Conservation (phyloP, 768 basidiomycete species). For the Kwoniella heveanensis region DNA sequence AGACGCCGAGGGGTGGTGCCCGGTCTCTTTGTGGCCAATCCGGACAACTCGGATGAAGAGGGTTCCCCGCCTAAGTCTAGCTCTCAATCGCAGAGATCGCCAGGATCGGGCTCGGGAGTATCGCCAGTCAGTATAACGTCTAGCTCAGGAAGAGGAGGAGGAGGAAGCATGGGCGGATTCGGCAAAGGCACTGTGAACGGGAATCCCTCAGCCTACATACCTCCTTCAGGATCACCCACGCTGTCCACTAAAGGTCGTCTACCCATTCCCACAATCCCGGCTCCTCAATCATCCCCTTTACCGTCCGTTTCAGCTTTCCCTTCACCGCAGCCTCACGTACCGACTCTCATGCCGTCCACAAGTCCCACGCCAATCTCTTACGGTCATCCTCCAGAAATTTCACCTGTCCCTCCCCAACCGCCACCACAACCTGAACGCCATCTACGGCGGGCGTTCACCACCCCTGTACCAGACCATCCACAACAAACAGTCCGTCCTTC, state of each 20-base stretch:
- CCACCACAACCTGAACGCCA: slow-evolving; percentile 51
- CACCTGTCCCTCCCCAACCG: slow-evolving; percentile 37
- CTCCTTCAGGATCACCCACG: slow-evolving; percentile 4
- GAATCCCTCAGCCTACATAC: background rate
- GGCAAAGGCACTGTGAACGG: background rate
- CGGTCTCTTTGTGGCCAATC: slow-evolving; percentile 48
- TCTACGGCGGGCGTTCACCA: slow-evolving; percentile 40
- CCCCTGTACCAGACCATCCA: slow-evolving; percentile 23
- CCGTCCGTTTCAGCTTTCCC: slow-evolving; percentile 22
- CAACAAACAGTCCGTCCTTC: slow-evolving; percentile 8
- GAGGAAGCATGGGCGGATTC: background rate
- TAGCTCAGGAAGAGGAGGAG: slow-evolving; percentile 31
- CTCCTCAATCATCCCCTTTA: slow-evolving; percentile 42
- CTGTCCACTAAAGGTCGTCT: slow-evolving; percentile 10
- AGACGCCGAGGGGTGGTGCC: slow-evolving; percentile 29
- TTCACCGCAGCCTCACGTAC: slow-evolving; percentile 2
- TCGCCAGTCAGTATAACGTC: slow-evolving; percentile 34
- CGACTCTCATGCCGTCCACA: slow-evolving; percentile 9
- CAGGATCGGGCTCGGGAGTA: slow-evolving; percentile 1
- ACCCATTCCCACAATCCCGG: slow-evolving; percentile 39
- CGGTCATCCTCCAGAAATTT: slow-evolving; percentile 12
- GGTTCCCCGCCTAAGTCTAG: slow-evolving; percentile 15
- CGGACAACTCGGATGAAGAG: slow-evolving; percentile 49
- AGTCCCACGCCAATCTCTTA: background rate
- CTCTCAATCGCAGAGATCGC: slow-evolving; percentile 25